These are phyloP conservation scores for Didymella arachidicola DNA, from an alignment of 2,329 filamentous ascomycete species.

Conservation along the genomic window DNA sequence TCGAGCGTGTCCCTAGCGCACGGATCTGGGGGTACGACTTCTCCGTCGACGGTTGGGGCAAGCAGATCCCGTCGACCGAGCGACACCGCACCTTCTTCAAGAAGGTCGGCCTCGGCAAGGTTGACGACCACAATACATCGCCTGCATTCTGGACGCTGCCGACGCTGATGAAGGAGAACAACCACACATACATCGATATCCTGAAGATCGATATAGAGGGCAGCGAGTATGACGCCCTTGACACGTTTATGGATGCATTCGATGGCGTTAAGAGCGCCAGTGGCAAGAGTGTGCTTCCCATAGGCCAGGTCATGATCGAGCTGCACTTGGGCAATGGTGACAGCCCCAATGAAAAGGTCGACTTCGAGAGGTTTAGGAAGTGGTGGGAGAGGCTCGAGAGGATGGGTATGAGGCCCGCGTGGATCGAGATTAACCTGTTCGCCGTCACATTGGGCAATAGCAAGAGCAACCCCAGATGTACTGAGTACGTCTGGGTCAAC, in stretches of 20 bases:
- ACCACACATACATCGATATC: conserved; percentile 47
- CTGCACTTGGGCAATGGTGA: conserved; percentile 39
- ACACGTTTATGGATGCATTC: conserved; percentile 44
- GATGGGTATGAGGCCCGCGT: conserved; percentile 47
- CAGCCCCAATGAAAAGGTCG: conserved; percentile 25
- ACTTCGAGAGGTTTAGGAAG: conserved; percentile 38
- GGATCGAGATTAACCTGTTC: conserved; percentile 47
- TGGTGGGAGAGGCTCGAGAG: conserved; percentile 47
- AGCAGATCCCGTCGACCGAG: conserved; percentile 34
- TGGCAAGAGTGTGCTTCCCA: conserved; percentile 36
- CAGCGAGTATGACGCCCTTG: conserved; percentile 41
- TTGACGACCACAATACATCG: conserved; percentile 29
- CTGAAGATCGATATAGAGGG: conserved; percentile 48
- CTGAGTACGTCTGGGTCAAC: conserved; percentile 48
- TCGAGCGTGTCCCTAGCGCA: conserved; percentile 42
- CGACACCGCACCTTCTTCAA: conserved; percentile 42
- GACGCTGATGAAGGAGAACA: conserved; percentile 42
- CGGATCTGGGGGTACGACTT: conserved; percentile 48
- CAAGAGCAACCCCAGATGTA: conserved; percentile 43
- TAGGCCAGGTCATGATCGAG: conserved; percentile 48
- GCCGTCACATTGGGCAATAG: conserved; percentile 37
- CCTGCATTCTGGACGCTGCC: conserved; percentile 44
- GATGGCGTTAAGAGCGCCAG: conserved; percentile 28
- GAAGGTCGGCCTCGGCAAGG: conserved; percentile 40
- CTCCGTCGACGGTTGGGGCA: conserved; percentile 42